Percentiles rank a stretch among this genome's conserved stretches.
Evolutionary conservation across 2,329 filamentous ascomycete genomes (phyloP).

Genomic region (Colletotrichum sansevieriae): DNA sequence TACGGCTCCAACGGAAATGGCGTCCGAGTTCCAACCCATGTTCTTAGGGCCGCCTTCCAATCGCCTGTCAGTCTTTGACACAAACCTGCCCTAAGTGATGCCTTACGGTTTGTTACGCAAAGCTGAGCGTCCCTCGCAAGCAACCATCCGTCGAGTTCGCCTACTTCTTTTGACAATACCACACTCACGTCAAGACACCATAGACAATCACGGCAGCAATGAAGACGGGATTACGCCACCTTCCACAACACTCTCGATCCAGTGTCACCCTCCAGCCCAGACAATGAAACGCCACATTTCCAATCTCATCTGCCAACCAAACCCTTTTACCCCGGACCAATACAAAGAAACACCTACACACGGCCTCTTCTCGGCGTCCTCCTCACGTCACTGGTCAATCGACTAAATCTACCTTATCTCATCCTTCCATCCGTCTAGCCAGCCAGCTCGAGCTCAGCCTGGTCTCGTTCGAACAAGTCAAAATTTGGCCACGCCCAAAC

Average conservation of each 20-base stretch:
- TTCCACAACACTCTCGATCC: neutral
- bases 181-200: neutral
- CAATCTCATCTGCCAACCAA: neutral
- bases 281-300: constrained; percentile 6
- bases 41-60: neutral
- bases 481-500: neutral
- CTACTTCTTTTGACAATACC: constrained; percentile 6
- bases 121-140: neutral
- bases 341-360: constrained; percentile 8
- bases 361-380: neutral
- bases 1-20: constrained; percentile 23
- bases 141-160: neutral
- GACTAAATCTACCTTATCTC: neutral
- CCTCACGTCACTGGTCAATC: neutral
- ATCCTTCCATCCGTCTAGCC: neutral
- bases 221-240: neutral
- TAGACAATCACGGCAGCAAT: neutral
- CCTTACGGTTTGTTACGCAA: neutral
- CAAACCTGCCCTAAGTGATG: constrained; percentile 6
- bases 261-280: neutral
- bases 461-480: neutral
- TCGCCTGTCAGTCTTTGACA: constrained; percentile 14
- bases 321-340: constrained; percentile 12
- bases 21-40: constrained; percentile 20
- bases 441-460: neutral